Conservation (phyloP, 2,329 filamentous ascomycete genomes). For the Mycocentrospora acerina region DNA sequence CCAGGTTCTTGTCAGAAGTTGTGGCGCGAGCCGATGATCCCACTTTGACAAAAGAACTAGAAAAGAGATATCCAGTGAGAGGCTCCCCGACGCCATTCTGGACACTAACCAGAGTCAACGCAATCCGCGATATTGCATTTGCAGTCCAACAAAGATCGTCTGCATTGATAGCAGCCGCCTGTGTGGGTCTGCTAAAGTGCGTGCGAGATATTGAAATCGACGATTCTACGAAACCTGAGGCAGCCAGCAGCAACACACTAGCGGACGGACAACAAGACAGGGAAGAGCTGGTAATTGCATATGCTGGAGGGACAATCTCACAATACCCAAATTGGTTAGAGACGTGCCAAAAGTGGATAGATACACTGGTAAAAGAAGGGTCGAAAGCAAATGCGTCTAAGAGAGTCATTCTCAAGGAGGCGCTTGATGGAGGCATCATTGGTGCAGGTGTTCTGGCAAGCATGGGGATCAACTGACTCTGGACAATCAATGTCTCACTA, state of each 20-base stretch:
- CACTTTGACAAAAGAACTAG: constrained; percentile 45
- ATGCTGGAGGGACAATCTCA: constrained; percentile 78
- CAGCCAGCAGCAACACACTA: constrained; percentile 19
- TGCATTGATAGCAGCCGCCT: constrained; percentile 71
- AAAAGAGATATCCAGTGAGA: constrained; percentile 57
- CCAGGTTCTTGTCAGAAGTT: constrained; percentile 71
- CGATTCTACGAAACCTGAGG: constrained; percentile 8
- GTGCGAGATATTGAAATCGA: constrained; percentile 63
- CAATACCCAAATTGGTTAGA: constrained; percentile 73
- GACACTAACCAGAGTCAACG: constrained; percentile 60
- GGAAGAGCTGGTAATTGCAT: constrained; percentile 72
- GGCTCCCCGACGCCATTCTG: constrained; percentile 51
- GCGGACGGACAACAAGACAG: constrained; percentile 24
- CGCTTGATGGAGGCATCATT: constrained; percentile 57
- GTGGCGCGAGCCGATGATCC: constrained; percentile 49
- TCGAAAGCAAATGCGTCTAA: constrained; percentile 41
- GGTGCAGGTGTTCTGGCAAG: constrained; percentile 58
- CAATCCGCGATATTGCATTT: constrained; percentile 67
- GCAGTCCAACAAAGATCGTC: constrained; percentile 72
- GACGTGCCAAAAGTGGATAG: constrained; percentile 70
- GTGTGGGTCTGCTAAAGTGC: constrained; percentile 67
- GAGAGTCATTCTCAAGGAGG: constrained; percentile 54
- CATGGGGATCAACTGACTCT: constrained; percentile 37
- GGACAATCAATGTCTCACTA: background rate
- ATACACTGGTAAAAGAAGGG: constrained; percentile 54